Percentiles rank a stretch among this genome's conserved stretches.
phyloP scores from a whole-genome alignment of 495 filamentous ascomycete genomes.

The Coniosporium apollinis region DNA sequence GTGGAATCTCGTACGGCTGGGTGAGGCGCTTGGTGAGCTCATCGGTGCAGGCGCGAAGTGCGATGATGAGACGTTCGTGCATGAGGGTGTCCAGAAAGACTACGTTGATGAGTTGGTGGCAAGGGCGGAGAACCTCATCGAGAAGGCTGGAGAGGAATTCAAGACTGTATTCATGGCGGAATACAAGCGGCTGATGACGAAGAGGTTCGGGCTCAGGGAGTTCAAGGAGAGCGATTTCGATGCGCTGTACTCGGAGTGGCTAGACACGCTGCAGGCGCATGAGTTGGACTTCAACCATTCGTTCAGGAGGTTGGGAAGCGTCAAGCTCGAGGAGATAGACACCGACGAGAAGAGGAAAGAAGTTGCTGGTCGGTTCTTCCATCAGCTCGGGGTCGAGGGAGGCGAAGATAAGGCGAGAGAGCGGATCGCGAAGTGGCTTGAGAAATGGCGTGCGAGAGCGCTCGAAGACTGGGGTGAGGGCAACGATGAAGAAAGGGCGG shows the following conservation, averaged over 20 bases:
- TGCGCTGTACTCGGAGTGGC: conserved; percentile 50
- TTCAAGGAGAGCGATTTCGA: conserved; percentile 58
- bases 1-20: conserved; percentile 94
- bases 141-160: conserved; percentile 63
- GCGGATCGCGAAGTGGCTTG: conserved; percentile 59
- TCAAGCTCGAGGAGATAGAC: conserved; percentile 40
- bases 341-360: conserved; percentile 41
- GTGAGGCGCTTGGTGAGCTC: conserved; percentile 79
- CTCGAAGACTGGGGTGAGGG: conserved; percentile 50
- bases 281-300: conserved; percentile 86
- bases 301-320: conserved; percentile 54
- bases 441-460: conserved; percentile 48
- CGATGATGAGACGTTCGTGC: conserved; percentile 52
- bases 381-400: conserved; percentile 35
- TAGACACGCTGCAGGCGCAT: conserved; percentile 66
- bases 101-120: conserved; percentile 49
- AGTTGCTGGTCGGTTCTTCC: conserved; percentile 51
- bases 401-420: conserved; percentile 44
- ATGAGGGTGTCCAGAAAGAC: conserved; percentile 52
- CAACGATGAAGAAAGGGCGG: conserved; percentile 42
- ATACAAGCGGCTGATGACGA: conserved; percentile 69
- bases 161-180: conserved; percentile 69
- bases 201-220: conserved; percentile 54
- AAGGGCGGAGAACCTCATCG: conserved; percentile 69
- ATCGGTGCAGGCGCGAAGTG: conserved; percentile 53